A percentile compares a stretch with the other conserved stretches of the same genome.
Evolutionary conservation across 2,329 filamentous ascomycete species (phyloP).

Genomic region (Paecilomyces niveus): DNA sequence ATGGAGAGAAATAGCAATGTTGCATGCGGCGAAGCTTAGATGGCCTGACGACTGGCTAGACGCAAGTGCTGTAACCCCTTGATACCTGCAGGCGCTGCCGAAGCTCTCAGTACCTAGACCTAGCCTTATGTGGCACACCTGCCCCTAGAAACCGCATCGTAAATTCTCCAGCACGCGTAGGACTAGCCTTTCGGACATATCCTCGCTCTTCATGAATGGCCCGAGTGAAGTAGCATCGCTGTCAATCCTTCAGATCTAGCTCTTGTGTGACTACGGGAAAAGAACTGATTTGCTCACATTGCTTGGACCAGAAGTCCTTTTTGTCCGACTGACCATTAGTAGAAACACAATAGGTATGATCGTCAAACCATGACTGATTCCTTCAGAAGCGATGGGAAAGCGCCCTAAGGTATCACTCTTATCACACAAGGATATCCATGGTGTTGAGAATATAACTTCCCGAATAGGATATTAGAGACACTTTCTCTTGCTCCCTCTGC

Average conservation of each 20-base stretch:
- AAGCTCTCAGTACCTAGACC: neutral
- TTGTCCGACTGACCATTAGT: neutral
- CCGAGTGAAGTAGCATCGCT: neutral
- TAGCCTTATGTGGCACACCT: constrained; percentile 1
- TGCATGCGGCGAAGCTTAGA: neutral
- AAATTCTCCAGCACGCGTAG: neutral
- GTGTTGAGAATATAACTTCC: neutral
- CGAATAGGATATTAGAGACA: neutral
- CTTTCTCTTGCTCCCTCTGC: neutral
- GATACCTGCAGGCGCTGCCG: neutral
- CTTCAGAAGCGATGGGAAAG: neutral
- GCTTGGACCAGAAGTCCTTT: neutral
- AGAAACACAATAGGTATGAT: neutral
- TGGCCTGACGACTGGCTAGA: neutral
- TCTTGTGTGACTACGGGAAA: neutral
- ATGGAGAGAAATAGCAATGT: neutral
- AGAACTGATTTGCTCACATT: neutral
- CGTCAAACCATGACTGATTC: neutral
- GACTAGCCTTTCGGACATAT: neutral
- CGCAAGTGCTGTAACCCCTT: neutral
- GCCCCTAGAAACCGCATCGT: neutral
- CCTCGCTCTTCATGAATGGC: neutral
- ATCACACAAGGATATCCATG: neutral
- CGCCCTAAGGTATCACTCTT: neutral
- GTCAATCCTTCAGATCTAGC: neutral